Conservation (phyloP, 192 early-diverging fungal genomes). For the Gonapodya prolifera region DNA sequence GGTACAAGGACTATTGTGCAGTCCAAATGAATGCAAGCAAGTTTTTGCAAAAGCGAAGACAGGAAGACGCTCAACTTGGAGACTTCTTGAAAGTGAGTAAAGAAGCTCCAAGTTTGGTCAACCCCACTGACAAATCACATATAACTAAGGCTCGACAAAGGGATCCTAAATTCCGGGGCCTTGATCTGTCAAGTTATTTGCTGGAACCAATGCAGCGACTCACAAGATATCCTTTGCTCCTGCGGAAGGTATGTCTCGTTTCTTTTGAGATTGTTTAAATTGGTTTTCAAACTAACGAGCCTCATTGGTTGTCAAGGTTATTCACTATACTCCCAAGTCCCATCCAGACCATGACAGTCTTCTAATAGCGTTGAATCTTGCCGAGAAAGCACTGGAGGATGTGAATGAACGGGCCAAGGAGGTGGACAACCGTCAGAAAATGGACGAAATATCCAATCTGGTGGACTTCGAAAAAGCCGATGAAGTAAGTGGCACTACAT, state of each 20-base stretch:
- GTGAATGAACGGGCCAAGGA: slow-evolving; percentile 33
- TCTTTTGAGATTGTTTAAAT: not conserved
- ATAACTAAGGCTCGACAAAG: slow-evolving; percentile 38
- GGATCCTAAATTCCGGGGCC: slow-evolving; percentile 45
- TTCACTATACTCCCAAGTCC: slow-evolving; percentile 36
- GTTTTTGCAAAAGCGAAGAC: slow-evolving; percentile 38
- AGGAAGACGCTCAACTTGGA: slow-evolving; percentile 32
- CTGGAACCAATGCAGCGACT: slow-evolving; percentile 44
- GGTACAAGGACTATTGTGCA: slow-evolving; percentile 52
- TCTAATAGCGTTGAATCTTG: slow-evolving; percentile 22
- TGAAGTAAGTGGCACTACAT: slow-evolving; percentile 14
- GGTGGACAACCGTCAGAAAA: slow-evolving; percentile 31
- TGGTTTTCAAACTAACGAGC: too few relatives aligned
- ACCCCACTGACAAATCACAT: not conserved
- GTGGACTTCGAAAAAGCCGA: slow-evolving; percentile 44
- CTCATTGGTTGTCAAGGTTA: slow-evolving; percentile 20
- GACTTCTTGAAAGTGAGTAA: slow-evolving; percentile 51
- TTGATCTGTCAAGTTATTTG: slow-evolving; percentile 68
- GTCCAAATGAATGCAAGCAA: slow-evolving; percentile 50
- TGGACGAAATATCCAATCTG: slow-evolving; percentile 30
- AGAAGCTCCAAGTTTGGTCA: not conserved
- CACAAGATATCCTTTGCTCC: slow-evolving; percentile 40
- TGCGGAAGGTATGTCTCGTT: slow-evolving; percentile 28
- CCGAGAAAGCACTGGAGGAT: slow-evolving; percentile 24
- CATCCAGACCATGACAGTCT: slow-evolving; percentile 35